These are phyloP conservation scores for Hyaloscypha finlandica DNA, from an alignment of 495 filamentous ascomycete species.

Conservation along the genomic window DNA sequence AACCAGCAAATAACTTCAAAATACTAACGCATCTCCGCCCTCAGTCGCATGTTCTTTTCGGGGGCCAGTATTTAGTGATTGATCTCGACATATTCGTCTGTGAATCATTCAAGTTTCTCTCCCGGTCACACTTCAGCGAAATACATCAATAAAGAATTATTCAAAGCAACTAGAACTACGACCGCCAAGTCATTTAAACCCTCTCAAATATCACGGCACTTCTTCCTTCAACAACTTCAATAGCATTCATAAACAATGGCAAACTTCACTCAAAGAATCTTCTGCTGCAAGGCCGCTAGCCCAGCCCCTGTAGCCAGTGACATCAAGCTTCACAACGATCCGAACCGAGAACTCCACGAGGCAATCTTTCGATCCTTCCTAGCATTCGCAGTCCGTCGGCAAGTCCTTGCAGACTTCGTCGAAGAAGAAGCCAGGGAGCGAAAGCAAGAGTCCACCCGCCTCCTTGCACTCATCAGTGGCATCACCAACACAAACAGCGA, in stretches of 20 bases:
- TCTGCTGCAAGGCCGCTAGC: conserved; percentile 23
- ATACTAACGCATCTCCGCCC: no score
- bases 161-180: no score
- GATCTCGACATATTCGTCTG: neutral
- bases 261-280: conserved; percentile 9
- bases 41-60: no score
- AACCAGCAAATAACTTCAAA: no score
- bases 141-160: no score
- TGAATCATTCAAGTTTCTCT: neutral
- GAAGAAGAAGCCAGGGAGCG: neutral
- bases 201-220: neutral
- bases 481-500: neutral
- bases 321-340: conserved; percentile 23
- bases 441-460: neutral
- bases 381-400: conserved; percentile 15
- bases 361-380: conserved; percentile 26
- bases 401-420: conserved; percentile 5
- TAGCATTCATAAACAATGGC: neutral
- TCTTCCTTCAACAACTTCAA: neutral
- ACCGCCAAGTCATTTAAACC: neutral
- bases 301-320: neutral
- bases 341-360: conserved; percentile 28
- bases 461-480: conserved; percentile 6
- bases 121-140: neutral
- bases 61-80: no score